phyloP scores from a whole-genome alignment of 2,329 filamentous ascomycete genomes.

The Colletotrichum spaethianum region DNA sequence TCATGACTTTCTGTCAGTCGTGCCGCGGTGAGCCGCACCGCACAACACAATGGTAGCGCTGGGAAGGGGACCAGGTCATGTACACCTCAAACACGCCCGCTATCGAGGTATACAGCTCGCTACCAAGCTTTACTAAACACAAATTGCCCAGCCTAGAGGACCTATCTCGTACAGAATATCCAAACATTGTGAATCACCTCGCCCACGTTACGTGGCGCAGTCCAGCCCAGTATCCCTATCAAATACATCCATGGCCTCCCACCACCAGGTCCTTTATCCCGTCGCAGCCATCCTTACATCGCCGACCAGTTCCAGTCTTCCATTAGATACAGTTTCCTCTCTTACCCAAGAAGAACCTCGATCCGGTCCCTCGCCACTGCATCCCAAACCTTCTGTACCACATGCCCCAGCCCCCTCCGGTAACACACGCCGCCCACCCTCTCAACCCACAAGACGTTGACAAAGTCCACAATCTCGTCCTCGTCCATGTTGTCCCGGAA shows the following conservation, averaged over 20 bases:
- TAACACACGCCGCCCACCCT: conserved; percentile 59
- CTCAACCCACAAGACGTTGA: conserved; percentile 64
- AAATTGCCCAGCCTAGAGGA: background rate
- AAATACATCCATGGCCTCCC: background rate
- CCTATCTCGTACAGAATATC: background rate
- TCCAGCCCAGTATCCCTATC: background rate
- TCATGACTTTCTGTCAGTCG: background rate
- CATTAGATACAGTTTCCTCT: background rate
- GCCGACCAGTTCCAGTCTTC: no score
- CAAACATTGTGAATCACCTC: background rate
- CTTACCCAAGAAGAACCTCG: conserved; percentile 58
- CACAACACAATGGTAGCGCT: no score
- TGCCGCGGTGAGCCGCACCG: background rate
- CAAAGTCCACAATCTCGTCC: conserved; percentile 60
- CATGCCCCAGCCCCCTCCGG: conserved; percentile 59
- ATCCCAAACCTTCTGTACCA: conserved; percentile 58
- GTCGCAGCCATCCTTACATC: background rate
- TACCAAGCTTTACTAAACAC: conserved; percentile 5
- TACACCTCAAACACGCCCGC: background rate
- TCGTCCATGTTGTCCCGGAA: conserved; percentile 58
- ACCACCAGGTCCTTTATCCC: background rate
- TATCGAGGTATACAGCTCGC: conserved; percentile 8
- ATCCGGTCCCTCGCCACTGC: conserved; percentile 56
- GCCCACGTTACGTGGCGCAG: background rate
- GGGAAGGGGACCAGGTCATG: no score